Evolutionary conservation across 73 alveolate genomes (phyloP), one percentile per base, ranked within the genome.

Genomic region (Paramecium biaurelia): DNA sequence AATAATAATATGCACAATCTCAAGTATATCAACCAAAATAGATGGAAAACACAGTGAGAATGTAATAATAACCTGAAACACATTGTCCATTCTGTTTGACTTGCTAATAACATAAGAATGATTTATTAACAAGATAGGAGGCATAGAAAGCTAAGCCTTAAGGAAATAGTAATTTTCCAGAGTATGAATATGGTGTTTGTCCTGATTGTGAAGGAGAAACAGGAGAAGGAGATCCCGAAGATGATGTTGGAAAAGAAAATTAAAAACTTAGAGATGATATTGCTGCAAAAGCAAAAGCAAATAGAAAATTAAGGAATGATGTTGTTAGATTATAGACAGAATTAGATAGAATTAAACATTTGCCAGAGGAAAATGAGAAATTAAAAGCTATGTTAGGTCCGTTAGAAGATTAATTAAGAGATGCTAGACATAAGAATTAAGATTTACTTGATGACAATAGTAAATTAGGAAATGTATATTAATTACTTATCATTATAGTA

Each of bases 331-430:
- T 79, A 47, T 20, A 30, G 53, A 79, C 70, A 2, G 90, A 79
- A 26, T 79, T 79, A 45, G 90, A 79, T 79, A 79, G 90, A 26
- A 79, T 79, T 5, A 79, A 79, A 41, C 90, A 79, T 79, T 47
- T 79, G 5, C 90, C 90, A n/a, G 90, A 79, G 12, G 90, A 79
- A 47, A 79, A 79, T 79, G 90, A 79, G 30, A 79, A 79, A 43
- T 42, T 79, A 11, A 79, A 79, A 34, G 56, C 45, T 4, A 43
- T 43, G 74, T 20, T 79, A n/a, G 90, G 90, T 21, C 76, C 90
- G 42, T 47, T 79, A 23, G 74, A 47, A 43, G 90, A 47, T 43
- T 45, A 79, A 47, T 24, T 79, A 79, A 79, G 56, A 34, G 72
- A 79, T 38, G 90, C 90, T 10, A 23, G 56, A 79, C 42, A 79